Base-by-base conservation (phyloP, 768 basidiomycete species). In the Termitomyces titanicus region DNA sequence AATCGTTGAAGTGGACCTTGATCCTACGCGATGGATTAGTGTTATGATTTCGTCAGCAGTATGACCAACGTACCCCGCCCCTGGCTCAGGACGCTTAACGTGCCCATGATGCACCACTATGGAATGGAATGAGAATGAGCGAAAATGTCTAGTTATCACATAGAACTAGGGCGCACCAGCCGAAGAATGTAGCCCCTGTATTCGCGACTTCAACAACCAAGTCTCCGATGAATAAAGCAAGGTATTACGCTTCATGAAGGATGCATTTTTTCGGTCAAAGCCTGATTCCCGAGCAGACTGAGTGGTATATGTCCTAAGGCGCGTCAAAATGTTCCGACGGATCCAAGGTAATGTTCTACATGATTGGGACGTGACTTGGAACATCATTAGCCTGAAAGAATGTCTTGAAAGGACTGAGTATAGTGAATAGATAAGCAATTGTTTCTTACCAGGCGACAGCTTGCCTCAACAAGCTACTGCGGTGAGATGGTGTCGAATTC, bases 1-100 rank as follows among this genome's bases (percentile, higher is more conserved):
- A 78, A 68, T 96, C 93, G 59, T 89, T 86, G n/a, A 96, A 99
- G 66, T 90, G 85, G 12, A 98, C 74, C 64, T 87, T 94, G 64
- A 98, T 85, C 15, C 95, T 98, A 34, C 18, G 57, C 40, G 42
- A 49, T 46, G 51, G 52, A n/a, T 11, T 50, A 15, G 48, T 48
- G 31, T 53, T 45, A 47, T 43, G 13, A 18, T 29, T 43, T 47
- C 48, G 5, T 50, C n/a, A 13, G 48, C 1, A 33, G 7, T 17
- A 22, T 38, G 9, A 50, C 13, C 13, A 51, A 61, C 78, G 39
- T 58, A 89, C 88, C 89, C 88, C 47, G 84, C 86, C 40, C 88
- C 89, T 5, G 84, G 80, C 47, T 73, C 70, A 60, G 88, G 88
- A 38, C 84, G 80, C n/a, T 73, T 74, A 35, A 87, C 68, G 47